Evolutionary conservation across 2,329 filamentous ascomycete genomes (phyloP), one percentile per base, ranked within the genome.

Genomic region (Colletotrichum gigasporum): DNA sequence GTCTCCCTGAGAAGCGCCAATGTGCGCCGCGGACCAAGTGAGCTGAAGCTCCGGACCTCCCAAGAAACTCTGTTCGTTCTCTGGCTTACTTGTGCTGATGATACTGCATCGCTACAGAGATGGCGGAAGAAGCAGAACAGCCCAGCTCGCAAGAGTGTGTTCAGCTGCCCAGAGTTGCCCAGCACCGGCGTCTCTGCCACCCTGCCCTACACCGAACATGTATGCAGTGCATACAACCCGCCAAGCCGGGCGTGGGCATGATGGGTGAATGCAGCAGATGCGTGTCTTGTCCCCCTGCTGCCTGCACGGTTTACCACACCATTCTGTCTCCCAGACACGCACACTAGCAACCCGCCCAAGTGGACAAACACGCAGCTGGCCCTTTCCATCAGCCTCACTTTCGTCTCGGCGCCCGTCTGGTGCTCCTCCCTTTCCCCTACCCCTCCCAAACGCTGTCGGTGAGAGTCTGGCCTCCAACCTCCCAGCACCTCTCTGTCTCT

Each of bases 261-360:
- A 28, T n/a, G 26, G 26, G 42, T 24, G 34, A 20, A 28, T 16
- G 45, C 51, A 34, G 51, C 42, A 22, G 35, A 18, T 30, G 42
- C 51, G 48, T 34, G 58, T 28, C 32, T 32, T 62, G 18, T 41
- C 30, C 41, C 58, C 51, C 51, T 55, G 58, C 30, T 61, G 18
- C 30, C 50, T 54, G 32, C 57, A 61, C 28, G n/a, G 41, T 42
- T 34, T 18, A 18, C 34, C 58, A 41, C 53, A 58, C 44, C 44
- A 58, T 35, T n/a, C 37, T 48, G 37, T 44, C 45, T 42, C 54
- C 59, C 53, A 28, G 37, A 37, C 37, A 37, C 3, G 4, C 28
- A 50, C 28, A 32, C 44, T 16, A 41, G 24, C 28, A n/a, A n/a
- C 18, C 52, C 41, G 42, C 48, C 52, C 34, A 3, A 37, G 26